Percentiles rank a stretch among this genome's conserved stretches.
Evolutionary conservation across 768 basidiomycete species (phyloP).

Genomic region (Harrya chromipes): DNA sequence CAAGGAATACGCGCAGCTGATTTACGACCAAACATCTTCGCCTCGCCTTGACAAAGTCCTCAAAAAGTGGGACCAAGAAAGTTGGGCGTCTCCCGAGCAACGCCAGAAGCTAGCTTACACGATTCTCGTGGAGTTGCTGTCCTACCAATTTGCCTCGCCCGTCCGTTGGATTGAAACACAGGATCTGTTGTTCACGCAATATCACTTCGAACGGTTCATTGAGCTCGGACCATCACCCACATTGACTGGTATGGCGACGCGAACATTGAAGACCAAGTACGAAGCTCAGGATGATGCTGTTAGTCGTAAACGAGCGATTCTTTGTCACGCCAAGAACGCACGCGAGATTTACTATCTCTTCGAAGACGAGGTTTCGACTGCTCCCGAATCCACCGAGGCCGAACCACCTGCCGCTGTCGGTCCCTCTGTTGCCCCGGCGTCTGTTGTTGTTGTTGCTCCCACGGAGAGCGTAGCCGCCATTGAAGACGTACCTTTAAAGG

Average conservation of each 20-base stretch:
- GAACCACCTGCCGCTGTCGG: slow-evolving; percentile 37
- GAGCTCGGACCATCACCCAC: slow-evolving; percentile 97
- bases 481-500: slow-evolving; percentile 90
- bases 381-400: slow-evolving; percentile 25
- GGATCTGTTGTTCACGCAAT: slow-evolving; percentile 85
- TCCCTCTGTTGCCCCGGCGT: slow-evolving; percentile 40
- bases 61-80: slow-evolving; percentile 87
- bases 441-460: slow-evolving; percentile 44
- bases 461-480: slow-evolving; percentile 68
- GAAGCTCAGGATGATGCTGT: slow-evolving; percentile 86
- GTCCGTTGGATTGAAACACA: slow-evolving; percentile 99
- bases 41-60: slow-evolving; percentile 95
- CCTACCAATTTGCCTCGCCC: slow-evolving; percentile 98
- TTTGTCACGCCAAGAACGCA: slow-evolving; percentile 91
- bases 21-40: slow-evolving; percentile 95
- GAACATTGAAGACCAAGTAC: slow-evolving; percentile 92
- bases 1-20: slow-evolving; percentile 86
- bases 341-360: slow-evolving; percentile 99
- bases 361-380: slow-evolving; percentile 68
- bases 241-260: slow-evolving; percentile 89
- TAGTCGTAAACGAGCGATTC: slow-evolving; percentile 72
- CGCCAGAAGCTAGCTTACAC: slow-evolving; percentile 94
- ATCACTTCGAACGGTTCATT: slow-evolving; percentile 88
- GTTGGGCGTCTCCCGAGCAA: slow-evolving; percentile 77
- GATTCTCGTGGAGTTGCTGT: slow-evolving; percentile 93